Evolutionary conservation across 2,329 filamentous ascomycete genomes (phyloP), one percentile per base, ranked within the genome.

Genomic region (Lasiodiplodia citricola): DNA sequence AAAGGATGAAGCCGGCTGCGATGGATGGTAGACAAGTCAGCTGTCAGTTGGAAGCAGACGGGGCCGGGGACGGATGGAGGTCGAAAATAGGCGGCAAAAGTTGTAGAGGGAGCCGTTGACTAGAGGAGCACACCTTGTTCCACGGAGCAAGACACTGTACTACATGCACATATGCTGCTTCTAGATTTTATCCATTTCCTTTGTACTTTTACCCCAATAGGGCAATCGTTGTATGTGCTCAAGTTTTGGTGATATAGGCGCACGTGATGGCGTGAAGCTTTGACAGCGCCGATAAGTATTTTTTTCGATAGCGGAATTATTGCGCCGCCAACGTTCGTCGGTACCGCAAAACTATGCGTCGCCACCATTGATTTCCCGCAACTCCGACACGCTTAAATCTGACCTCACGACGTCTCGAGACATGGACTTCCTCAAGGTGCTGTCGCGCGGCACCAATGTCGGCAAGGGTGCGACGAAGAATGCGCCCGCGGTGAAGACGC

Each of bases 381-480:
- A 64, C 44, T 13, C 23, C 60, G 23, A 10, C 23, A 44, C 57
- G 57, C 41, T n/a, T 35, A 5, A 25, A 5, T 35, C 31, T 21
- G 21, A 21, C 18, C 31, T 13, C 23, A 63, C 23, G 25, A n/a
- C 23, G 18, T 11, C 23, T 35, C 52, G 31, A 50, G 14, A n/a
- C 23, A 92, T 92, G 90, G 91, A 94, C 80, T 89, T 93, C 67
- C 83, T 93, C 75, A 92, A 90, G 75, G 82, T 94, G 38, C 83
- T 94, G 69, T 92, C 91, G 44, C 86, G 91, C 63, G 90, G 90
- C 68, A 89, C 88, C 3, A 92, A 91, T 74, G 81, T 84, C 16
- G 75, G 82, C 68, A 83, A 80, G 62, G 74, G 75, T 21, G 70
- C 76, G 14, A 71, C 71, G 6, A 76, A 79, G 51, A 75, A 78